Base-by-base conservation (phyloP, 1,284 basidiomycete species). In the Ustilago curta region DNA sequence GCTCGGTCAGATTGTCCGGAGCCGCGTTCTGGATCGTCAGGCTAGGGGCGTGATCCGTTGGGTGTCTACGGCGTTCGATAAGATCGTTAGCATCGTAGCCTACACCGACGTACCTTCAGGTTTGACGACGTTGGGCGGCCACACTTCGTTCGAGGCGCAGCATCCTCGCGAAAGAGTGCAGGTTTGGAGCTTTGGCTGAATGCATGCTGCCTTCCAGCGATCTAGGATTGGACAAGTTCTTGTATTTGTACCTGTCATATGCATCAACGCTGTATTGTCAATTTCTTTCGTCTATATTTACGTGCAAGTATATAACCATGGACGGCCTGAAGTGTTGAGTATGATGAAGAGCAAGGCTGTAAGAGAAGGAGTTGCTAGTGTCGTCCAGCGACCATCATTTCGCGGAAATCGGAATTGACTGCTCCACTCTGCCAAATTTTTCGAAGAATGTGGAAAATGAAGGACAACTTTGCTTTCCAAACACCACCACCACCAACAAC, bases 51-150 rank as follows among this genome's bases (percentile, higher is more conserved):
- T 63, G 47, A 44, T 79, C 21, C 53, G 57, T 11, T 76, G 68
- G 62, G 76, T 79, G 14, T 59, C 62, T 21, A 64, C 67, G 1
- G 64, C 76, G 5, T 79, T 78, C 35, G 78, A 79, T 47, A 76
- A 72, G 53, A 73, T 79, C n/a, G 58, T 79, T 23, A 73, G 63
- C 40, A 69, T 79, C 4, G 60, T 73, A 2, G 37, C 55, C 1
- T 60, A 53, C 27, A 32, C 58, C 8, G 49, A 53, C 21, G 43
- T 51, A 48, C 14, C 18, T 3, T 18, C 50, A 12, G 25, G 18
- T 9, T 25, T 43, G 1, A 12, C 27, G 12, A 16, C 12, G n/a
- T n/a, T n/a, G n/a, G 27, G 25, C 11, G 32, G 16, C 5, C 9
- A 35, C n/a, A 18, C 8, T 16, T 23, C n/a, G 7, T 18, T 18